Percentiles rank a stretch among this genome's conserved stretches.
Evolutionary conservation across 2,329 filamentous ascomycete genomes (phyloP).

Genomic region (Alternaria brassicicola): DNA sequence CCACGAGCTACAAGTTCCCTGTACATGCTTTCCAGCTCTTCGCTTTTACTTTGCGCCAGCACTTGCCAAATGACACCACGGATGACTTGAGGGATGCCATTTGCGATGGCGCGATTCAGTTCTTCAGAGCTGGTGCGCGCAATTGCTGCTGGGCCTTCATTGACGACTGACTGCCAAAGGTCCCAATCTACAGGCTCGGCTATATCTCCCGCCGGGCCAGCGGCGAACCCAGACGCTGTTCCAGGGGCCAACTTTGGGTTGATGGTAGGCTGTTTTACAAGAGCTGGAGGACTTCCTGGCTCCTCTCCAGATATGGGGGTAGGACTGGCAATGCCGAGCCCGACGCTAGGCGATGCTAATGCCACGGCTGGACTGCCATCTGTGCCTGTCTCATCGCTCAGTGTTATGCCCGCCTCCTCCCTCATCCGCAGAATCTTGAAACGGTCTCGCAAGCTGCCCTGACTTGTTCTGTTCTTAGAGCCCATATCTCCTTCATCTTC

Average conservation of each 20-base stretch:
- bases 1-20: constrained; percentile 78
- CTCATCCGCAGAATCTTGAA: constrained; percentile 55
- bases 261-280: constrained; percentile 65
- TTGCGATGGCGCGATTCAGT: constrained; percentile 86
- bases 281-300: constrained; percentile 36
- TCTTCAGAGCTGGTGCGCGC: constrained; percentile 87
- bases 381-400: constrained; percentile 55
- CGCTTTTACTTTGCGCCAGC: constrained; percentile 90
- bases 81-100: constrained; percentile 91
- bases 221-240: constrained; percentile 80
- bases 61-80: constrained; percentile 99
- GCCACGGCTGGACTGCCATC: constrained; percentile 49
- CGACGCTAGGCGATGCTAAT: constrained; percentile 51
- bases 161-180: constrained; percentile 94
- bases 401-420: constrained; percentile 51
- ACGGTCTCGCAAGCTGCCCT: constrained; percentile 53
- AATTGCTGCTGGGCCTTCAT: constrained; percentile 88
- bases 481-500: constrained; percentile 61
- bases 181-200: constrained; percentile 91
- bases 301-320: constrained; percentile 55
- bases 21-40: constrained; percentile 87
- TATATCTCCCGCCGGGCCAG: constrained; percentile 74
- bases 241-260: constrained; percentile 79
- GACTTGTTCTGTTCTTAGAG: constrained; percentile 44
- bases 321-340: constrained; percentile 56